phyloP scores from a whole-genome alignment of 1,139 yeast species.

The Petasospora rhodanensis region DNA sequence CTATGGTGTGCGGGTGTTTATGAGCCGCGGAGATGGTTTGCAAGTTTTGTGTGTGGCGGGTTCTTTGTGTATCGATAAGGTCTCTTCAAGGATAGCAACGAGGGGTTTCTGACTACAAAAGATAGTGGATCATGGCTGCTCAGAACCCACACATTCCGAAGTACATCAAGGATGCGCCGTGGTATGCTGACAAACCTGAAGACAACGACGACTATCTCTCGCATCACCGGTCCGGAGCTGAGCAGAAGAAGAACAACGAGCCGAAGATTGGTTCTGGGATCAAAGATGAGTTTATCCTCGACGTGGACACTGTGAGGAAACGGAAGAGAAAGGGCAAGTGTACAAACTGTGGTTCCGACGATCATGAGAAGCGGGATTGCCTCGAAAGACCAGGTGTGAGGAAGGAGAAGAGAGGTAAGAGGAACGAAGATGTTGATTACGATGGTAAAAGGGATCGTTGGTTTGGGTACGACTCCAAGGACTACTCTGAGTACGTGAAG shows the following conservation, averaged over 20 bases:
- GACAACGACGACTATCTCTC: slow-evolving; percentile 37
- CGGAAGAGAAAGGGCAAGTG: slow-evolving; percentile 35
- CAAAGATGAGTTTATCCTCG: slow-evolving; percentile 28
- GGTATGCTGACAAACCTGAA: slow-evolving; percentile 35
- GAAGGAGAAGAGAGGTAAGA: slow-evolving; percentile 18
- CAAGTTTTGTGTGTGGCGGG: not conserved
- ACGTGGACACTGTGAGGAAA: slow-evolving; percentile 19
- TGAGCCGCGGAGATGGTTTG: too few relatives aligned
- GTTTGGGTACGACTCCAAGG: slow-evolving; percentile 65
- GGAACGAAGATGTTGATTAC: slow-evolving; percentile 42
- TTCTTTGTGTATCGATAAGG: too few relatives aligned
- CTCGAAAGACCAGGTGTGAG: slow-evolving; percentile 41
- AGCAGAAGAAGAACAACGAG: slow-evolving; percentile 29
- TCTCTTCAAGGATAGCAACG: too few relatives aligned
- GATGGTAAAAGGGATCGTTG: slow-evolving; percentile 75
- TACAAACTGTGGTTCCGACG: slow-evolving; percentile 46
- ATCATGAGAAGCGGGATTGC: slow-evolving; percentile 45
- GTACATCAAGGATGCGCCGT: slow-evolving; percentile 47
- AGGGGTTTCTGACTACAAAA: too few relatives aligned
- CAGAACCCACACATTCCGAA: slow-evolving; percentile 38
- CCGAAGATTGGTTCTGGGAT: slow-evolving; percentile 35
- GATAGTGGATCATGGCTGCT: too few relatives aligned
- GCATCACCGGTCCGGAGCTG: slow-evolving; percentile 42
- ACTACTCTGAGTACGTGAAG: slow-evolving; percentile 49
- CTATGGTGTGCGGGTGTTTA: too few relatives aligned